Base-by-base conservation (phyloP, 495 filamentous ascomycete genomes). In the Hypoxylon lienhwacheense region DNA sequence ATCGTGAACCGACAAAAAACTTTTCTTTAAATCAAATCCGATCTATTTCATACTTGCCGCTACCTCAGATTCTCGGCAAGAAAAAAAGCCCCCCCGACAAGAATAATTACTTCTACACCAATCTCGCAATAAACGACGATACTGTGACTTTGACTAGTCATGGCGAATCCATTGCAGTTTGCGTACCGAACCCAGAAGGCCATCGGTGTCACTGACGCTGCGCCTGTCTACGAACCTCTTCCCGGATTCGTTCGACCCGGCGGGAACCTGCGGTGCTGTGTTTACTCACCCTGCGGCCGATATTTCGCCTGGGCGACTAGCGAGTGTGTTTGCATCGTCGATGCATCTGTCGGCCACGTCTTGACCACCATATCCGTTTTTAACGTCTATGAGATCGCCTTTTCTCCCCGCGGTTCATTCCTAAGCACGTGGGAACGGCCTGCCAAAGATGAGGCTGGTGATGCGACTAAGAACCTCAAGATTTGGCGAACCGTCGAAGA, bases 361-460 rank as follows among this genome's bases (percentile, higher is more conserved):
- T 70, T 95, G 59, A 81, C 87, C 57, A 86, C 79, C 25, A 81
- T 98, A 29, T 77, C 82, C 31, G 82, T 88, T 22, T 70, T 86
- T 20, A 90, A 90, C 65, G 91, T 97, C 42, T 96, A 87, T 75
- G 95, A 98, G 58, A 73, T 98, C 55, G 88, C 87, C 46, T 98
- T 98, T 72, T 97, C 93, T 12, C 92, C 91, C 21, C 80, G 84
- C 36, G 93, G 95, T 39, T 91, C 87, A 47, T 97, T 85, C 74
- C 74, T 96, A 62, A 96, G 95, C 71, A 97, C 93, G 15, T 97
- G 93, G 95, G 91, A 98, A 73, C 85, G 93, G 35, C 86, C 87
- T 26, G 80, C 83, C 31, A 97, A 97, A 73, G 91, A 97, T 64
- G 91, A 90, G 69, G 84, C 88, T 48, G 95, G 95, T 29, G 87